Percentiles rank a stretch among this genome's conserved stretches.
Conservation (phyloP, 805 yeast genomes). For the Zygoascus tannicola region DNA sequence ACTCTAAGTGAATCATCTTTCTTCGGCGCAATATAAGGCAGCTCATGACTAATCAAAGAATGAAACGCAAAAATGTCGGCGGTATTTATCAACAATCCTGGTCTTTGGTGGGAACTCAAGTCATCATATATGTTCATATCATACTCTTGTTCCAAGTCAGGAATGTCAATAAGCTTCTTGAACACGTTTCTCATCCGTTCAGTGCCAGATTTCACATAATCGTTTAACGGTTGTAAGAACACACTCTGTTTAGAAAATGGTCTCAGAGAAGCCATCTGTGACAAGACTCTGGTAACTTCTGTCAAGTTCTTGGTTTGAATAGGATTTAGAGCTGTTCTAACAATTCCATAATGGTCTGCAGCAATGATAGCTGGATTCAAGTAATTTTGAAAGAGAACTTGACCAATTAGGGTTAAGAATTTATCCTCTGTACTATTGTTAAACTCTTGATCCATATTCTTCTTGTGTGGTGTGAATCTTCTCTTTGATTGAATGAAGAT, state of each 20-base stretch:
- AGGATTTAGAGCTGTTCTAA: conserved; percentile 29
- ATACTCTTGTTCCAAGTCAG: conserved; percentile 50
- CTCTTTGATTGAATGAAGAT: conserved; percentile 19
- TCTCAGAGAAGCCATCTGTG: conserved; percentile 58
- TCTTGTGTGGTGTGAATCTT: conserved; percentile 19
- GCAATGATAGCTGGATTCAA: conserved; percentile 30
- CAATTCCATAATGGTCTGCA: conserved; percentile 43
- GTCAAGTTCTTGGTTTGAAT: conserved; percentile 41
- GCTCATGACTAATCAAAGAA: conserved; percentile 27
- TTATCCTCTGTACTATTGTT: conserved; percentile 35
- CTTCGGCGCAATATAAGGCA: conserved; percentile 20
- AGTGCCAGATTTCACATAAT: conserved; percentile 46
- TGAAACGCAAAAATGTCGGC: conserved; percentile 32
- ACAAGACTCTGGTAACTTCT: conserved; percentile 48
- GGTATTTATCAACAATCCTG: conserved; percentile 29
- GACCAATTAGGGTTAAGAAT: conserved; percentile 60
- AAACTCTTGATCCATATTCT: not conserved
- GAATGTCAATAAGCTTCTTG: conserved; percentile 41
- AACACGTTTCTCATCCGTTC: conserved; percentile 40
- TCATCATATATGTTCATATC: conserved; percentile 62
- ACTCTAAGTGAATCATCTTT: conserved; percentile 47
- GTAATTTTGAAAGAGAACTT: conserved; percentile 31
- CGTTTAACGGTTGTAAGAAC: conserved; percentile 72
- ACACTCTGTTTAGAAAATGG: conserved; percentile 55
- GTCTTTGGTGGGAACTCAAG: conserved; percentile 42